These are phyloP conservation scores for Suillus plorans DNA, from an alignment of 768 basidiomycete species.

Conservation along the genomic window DNA sequence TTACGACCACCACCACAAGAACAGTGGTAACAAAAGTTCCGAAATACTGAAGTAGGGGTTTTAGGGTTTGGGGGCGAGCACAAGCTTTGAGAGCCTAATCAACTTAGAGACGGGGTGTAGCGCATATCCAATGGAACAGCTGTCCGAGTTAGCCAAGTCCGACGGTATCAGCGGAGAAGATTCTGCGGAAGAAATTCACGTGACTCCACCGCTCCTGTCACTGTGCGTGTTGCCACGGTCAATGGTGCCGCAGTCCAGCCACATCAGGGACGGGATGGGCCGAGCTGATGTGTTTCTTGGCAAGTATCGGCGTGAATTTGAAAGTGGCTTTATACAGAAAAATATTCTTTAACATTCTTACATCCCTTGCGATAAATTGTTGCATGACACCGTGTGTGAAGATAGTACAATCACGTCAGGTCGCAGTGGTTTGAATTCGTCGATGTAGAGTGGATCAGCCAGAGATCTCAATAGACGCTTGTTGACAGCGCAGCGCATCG, in stretches of 20 bases:
- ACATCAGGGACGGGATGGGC: slow-evolving; percentile 33
- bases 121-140: neutral
- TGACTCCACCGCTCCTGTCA: too few species aligned
- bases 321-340: slow-evolving; percentile 12
- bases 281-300: slow-evolving; percentile 1
- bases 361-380: slow-evolving; percentile 19
- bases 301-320: neutral
- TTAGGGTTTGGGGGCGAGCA: neutral
- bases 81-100: neutral
- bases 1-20: neutral
- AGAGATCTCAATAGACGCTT: slow-evolving; percentile 26
- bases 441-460: slow-evolving; percentile 21
- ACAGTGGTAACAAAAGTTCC: neutral
- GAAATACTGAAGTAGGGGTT: neutral
- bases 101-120: neutral
- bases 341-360: slow-evolving; percentile 16
- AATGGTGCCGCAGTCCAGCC: slow-evolving; percentile 32
- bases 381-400: slow-evolving; percentile 22
- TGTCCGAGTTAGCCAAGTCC: neutral
- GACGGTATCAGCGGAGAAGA: neutral
- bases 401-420: slow-evolving; percentile 26
- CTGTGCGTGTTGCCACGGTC: too few species aligned
- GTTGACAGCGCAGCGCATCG: slow-evolving; percentile 22
- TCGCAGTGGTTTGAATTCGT: slow-evolving; percentile 27
- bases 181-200: too few species aligned